These are phyloP conservation scores for Fusarium irregulare DNA, from an alignment of 2,329 filamentous ascomycete species.

Conservation along the genomic window DNA sequence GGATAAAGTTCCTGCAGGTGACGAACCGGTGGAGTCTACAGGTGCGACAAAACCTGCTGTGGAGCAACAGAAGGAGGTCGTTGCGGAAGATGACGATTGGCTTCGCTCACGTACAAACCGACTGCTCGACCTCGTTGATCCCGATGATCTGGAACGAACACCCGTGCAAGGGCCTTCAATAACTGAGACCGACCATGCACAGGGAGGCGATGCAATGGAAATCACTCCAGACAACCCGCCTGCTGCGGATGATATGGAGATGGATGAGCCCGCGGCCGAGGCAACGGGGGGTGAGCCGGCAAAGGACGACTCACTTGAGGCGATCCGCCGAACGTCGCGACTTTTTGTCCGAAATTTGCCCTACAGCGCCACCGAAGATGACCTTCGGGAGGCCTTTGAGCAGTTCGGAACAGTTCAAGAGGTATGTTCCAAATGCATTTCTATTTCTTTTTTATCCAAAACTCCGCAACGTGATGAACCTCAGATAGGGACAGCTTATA, in stretches of 20 bases:
- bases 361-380: slow-evolving; percentile 81
- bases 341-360: slow-evolving; percentile 91
- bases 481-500: slow-evolving; percentile 99
- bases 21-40: slow-evolving; percentile 37
- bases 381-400: slow-evolving; percentile 78
- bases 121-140: slow-evolving; percentile 84
- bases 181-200: slow-evolving; percentile 30
- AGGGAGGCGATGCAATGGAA: slow-evolving; percentile 31
- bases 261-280: slow-evolving; percentile 44
- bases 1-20: slow-evolving; percentile 27
- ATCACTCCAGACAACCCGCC: slow-evolving; percentile 27
- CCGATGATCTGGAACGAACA: slow-evolving; percentile 64
- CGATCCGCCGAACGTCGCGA: slow-evolving; percentile 77
- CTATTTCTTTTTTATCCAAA: slow-evolving; percentile 13
- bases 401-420: slow-evolving; percentile 83
- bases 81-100: slow-evolving; percentile 87
- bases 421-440: slow-evolving; percentile 68
- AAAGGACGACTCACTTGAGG: slow-evolving; percentile 45
- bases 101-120: slow-evolving; percentile 88
- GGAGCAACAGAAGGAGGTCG: slow-evolving; percentile 47
- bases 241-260: slow-evolving; percentile 33
- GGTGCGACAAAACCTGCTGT: slow-evolving; percentile 37
- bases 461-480: slow-evolving; percentile 82
- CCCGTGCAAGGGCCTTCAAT: slow-evolving; percentile 29
- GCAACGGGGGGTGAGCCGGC: slow-evolving; percentile 45